Base-by-base conservation (phyloP, 75 land plant genomes). In the Pinus tabuliformis region DNA sequence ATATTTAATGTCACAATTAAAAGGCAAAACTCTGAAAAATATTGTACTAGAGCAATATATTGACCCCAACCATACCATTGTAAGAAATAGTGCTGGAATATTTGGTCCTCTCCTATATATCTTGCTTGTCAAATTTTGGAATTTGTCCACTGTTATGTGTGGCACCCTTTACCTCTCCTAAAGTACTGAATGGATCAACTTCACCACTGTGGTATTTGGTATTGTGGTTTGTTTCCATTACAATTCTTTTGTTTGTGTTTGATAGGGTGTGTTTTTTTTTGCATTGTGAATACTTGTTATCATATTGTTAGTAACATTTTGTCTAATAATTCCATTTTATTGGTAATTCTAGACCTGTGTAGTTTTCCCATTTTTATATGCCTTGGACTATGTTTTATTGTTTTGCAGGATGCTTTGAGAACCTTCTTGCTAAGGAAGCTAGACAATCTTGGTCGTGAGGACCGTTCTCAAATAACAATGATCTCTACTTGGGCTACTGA, bases 381-480 rank as follows among this genome's bases (percentile, higher is more conserved):
- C 15, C 30, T 13, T 36, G 22, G 37, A n/a, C 37, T 75, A 45
- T 58, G 16, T 70, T 74, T 12, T 74, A 21, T 26, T 8, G 3
- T 81, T 13, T 28, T 81, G 72, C 83, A 92, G 98, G 99, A 97
- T 88, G 99, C 98, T 72, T 74, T 97, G 73, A 88, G 93, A 54
- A 92, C 98, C 5, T 95, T 83, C 73, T 80, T 97, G 71, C 80
- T 95, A 59, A 80, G 92, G 75, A 95, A 91, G 82, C 86, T 97
- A 64, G 99, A 97, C 78, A 92, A 83, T 79, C 88, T 97, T 71
- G 73, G 92, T 20, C 89, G 83, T 77, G 98, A 92, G 75, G 98
- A 95, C 59, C 94, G 91, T 62, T 91, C 91, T 83, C 99, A 97
- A 80, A 86, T 97, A 74, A 97, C 96, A 33, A 95, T 97, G 99